Conservation (phyloP, 352 stramenopile genomes). For the Pythium aquatile region DNA sequence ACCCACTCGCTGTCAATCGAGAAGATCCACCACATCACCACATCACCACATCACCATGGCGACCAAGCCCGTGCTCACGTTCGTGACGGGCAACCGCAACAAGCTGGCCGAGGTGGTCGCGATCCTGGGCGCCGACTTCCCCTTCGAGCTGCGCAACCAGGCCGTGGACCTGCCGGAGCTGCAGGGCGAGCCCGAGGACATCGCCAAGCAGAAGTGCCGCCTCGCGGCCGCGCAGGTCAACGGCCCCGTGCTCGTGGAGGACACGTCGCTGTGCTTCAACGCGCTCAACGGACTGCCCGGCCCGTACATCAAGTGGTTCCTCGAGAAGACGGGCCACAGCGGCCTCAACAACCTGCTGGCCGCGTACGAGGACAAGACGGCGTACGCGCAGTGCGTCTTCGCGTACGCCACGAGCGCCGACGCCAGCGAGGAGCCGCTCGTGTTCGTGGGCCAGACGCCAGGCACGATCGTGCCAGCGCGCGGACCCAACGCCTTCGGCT, state of each 20-base stretch:
- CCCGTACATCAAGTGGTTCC: constrained; percentile 99
- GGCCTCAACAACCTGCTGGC: constrained; percentile 94
- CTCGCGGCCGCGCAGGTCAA: constrained; percentile 85
- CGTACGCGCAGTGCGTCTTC: constrained; percentile 97
- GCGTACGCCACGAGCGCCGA: constrained; percentile 72
- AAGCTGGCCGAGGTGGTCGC: constrained; percentile 81
- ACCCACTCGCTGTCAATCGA: not conserved
- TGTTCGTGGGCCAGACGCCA: constrained; percentile 93
- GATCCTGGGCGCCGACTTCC: constrained; percentile 84
- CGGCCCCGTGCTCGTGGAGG: constrained; percentile 94
- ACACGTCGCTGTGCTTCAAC: constrained; percentile 97
- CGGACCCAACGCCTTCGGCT: constrained; percentile 84
- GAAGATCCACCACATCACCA: not conserved
- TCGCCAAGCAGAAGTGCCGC: constrained; percentile 94
- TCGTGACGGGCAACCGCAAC: constrained; percentile 87
- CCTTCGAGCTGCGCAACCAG: constrained; percentile 91
- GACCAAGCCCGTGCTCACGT: constrained; percentile 54
- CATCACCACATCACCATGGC: constrained; percentile 7
- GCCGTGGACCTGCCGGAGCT: constrained; percentile 97
- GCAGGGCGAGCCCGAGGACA: constrained; percentile 94
- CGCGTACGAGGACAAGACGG: constrained; percentile 94
- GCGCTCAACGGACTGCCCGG: constrained; percentile 93
- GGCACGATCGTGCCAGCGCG: constrained; percentile 93
- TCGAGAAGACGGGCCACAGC: constrained; percentile 93
- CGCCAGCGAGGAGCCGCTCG: constrained; percentile 72